These are phyloP conservation scores for Caryopteris hybrid DNA, from an alignment of 305 asterid genomes.

Conservation along the genomic window DNA sequence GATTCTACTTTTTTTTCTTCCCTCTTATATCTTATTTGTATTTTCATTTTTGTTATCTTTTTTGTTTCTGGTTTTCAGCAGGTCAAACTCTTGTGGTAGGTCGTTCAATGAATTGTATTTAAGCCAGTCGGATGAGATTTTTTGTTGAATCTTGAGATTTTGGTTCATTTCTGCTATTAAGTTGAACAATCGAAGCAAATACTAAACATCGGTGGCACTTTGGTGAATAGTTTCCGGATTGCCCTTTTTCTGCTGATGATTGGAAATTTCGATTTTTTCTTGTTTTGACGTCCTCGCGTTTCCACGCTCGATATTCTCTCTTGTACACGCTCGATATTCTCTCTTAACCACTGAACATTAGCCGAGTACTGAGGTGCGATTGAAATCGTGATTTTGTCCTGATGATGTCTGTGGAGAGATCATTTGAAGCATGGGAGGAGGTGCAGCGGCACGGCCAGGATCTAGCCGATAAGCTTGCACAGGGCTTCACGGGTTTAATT, in stretches of 20 bases:
- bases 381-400: background rate
- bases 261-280: background rate
- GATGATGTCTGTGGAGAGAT: constrained; percentile 93
- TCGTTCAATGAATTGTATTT: background rate
- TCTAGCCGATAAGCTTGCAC: constrained; percentile 80
- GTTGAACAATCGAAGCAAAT: constrained; percentile 13
- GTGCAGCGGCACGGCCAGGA: constrained; percentile 96
- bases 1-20: background rate
- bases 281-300: background rate
- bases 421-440: constrained; percentile 99
- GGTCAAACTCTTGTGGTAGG: background rate
- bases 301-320: background rate
- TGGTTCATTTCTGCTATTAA: background rate
- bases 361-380: constrained; percentile 9
- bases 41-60: background rate
- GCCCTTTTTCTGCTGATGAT: background rate
- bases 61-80: background rate
- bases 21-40: background rate
- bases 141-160: background rate
- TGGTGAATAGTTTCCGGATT: background rate
- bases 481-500: constrained; percentile 82
- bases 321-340: too few relatives aligned
- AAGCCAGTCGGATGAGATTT: background rate
- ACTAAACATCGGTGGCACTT: background rate
- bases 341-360: background rate